Percentiles rank a stretch among this genome's conserved stretches.
Conservation (phyloP, 352 stramenopile species). For the Phytopythium cucurbitacearum region DNA sequence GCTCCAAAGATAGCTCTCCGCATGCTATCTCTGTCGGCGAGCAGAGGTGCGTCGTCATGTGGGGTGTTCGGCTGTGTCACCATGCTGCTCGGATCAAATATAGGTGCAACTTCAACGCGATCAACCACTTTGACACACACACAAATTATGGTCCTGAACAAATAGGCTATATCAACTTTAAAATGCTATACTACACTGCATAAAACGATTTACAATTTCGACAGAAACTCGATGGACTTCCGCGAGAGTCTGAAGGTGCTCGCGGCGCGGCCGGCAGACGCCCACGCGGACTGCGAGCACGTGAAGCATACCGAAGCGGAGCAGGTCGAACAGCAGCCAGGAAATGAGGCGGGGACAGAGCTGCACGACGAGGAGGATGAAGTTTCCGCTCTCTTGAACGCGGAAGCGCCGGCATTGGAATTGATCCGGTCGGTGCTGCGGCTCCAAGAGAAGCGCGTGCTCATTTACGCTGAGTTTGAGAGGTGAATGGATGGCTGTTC, state of each 20-base stretch:
- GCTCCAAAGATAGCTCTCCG: too few species aligned
- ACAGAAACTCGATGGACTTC: constrained; percentile 54
- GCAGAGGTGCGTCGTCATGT: too few species aligned
- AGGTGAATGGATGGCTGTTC: constrained; percentile 17
- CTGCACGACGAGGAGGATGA: constrained; percentile 5
- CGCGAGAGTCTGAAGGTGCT: constrained; percentile 61
- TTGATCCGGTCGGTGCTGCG: constrained; percentile 32
- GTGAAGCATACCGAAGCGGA: constrained; percentile 15
- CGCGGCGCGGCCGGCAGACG: constrained; percentile 44
- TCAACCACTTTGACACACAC: too few species aligned
- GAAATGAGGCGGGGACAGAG: constrained; percentile 1
- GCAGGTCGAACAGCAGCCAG: not conserved
- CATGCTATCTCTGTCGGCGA: too few species aligned
- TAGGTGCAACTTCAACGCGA: too few species aligned
- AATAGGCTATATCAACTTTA: not conserved
- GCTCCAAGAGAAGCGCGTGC: constrained; percentile 60
- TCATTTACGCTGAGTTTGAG: constrained; percentile 67
- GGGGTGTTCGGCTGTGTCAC: too few species aligned
- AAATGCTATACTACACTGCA: too few species aligned
- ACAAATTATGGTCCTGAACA: not conserved
- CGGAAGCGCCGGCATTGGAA: constrained; percentile 16
- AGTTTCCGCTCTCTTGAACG: constrained; percentile 4
- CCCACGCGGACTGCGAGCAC: constrained; percentile 55
- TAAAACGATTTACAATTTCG: too few species aligned
- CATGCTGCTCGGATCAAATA: too few species aligned